These are phyloP conservation scores for Scutellaria barbata DNA, from an alignment of 257 asterid species.

Conservation along the genomic window DNA sequence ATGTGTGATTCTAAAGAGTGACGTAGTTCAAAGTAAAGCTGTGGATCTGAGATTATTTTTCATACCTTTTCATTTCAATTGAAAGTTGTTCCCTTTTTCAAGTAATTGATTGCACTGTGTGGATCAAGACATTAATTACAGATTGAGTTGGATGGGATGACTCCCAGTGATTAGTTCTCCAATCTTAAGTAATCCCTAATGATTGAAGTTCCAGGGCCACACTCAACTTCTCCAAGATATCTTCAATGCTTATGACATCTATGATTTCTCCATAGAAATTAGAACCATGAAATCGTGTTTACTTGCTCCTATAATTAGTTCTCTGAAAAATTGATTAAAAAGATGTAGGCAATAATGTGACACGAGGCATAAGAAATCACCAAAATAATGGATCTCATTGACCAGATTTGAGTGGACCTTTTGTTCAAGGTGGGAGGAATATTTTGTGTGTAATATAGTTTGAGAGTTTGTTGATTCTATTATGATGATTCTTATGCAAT, in stretches of 20 bases:
- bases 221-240: neutral
- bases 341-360: neutral
- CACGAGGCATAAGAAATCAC: neutral
- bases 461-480: neutral
- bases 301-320: neutral
- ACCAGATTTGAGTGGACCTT: too few species aligned
- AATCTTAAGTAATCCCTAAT: too few species aligned
- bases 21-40: slow-evolving; percentile 13
- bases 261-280: slow-evolving; percentile 1
- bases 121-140: neutral
- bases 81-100: neutral
- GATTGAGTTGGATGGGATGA: slow-evolving; percentile 3
- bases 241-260: neutral
- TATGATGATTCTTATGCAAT: neutral
- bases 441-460: neutral
- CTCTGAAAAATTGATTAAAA: slow-evolving; percentile 10
- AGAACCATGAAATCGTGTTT: slow-evolving; percentile 4
- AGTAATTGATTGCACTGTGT: neutral
- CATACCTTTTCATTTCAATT: slow-evolving; percentile 9
- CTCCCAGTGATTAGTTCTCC: neutral
- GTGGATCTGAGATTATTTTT: slow-evolving; percentile 11
- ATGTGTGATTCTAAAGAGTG: neutral
- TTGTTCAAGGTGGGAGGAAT: neutral
- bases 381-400: neutral
- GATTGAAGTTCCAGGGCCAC: neutral